A percentile compares a stretch with the other conserved stretches of the same genome.
Conservation (phyloP, 2,329 filamentous ascomycete species). For the Myotisia sp. region DNA sequence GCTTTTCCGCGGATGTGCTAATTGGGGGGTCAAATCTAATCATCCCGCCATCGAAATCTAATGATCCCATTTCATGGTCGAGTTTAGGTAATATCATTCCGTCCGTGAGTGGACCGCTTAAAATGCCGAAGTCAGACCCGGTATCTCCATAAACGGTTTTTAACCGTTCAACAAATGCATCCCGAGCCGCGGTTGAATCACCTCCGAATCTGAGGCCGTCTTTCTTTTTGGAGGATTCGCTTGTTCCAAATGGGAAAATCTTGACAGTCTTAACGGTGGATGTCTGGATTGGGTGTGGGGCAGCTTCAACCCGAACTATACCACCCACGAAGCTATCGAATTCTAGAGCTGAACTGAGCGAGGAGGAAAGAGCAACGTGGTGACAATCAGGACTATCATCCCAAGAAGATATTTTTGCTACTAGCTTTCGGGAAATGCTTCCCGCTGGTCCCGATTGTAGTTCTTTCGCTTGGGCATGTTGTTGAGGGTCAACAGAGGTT, state of each 20-base stretch:
- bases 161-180: conserved; percentile 58
- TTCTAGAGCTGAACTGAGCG: conserved; percentile 60
- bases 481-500: conserved; percentile 52
- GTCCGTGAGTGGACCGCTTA: conserved; percentile 78
- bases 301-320: conserved; percentile 73
- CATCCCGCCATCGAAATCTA: conserved; percentile 70
- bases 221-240: conserved; percentile 39
- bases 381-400: conserved; percentile 72
- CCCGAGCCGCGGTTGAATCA: conserved; percentile 67
- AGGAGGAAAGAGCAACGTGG: conserved; percentile 62
- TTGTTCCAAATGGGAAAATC: conserved; percentile 61
- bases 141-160: conserved; percentile 53
- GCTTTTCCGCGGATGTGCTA: conserved; percentile 22
- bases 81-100: conserved; percentile 60
- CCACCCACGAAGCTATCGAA: conserved; percentile 65
- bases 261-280: conserved; percentile 55
- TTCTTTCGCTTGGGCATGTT: conserved; percentile 54
- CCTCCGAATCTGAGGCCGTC: conserved; percentile 73
- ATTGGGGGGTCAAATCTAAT: conserved; percentile 57
- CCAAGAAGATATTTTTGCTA: conserved; percentile 67
- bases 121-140: conserved; percentile 45
- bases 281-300: conserved; percentile 55
- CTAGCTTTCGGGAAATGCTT: conserved; percentile 49
- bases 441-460: conserved; percentile 43
- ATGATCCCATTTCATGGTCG: conserved; percentile 39